phyloP scores from a whole-genome alignment of 2,329 filamentous ascomycete genomes.

The Cyphellophora europaea region DNA sequence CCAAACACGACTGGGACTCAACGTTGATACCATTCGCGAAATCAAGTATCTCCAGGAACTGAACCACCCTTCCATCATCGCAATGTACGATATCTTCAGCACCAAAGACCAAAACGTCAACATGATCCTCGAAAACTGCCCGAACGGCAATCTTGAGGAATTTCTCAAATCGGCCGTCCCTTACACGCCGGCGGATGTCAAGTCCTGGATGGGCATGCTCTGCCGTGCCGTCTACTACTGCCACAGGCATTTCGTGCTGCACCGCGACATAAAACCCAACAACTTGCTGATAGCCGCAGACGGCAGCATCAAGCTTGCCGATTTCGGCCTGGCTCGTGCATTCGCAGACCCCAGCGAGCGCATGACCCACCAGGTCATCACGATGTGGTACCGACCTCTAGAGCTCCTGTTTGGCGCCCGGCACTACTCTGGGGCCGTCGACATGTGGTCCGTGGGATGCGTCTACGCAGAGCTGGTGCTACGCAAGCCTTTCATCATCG shows the following conservation, averaged over 20 bases:
- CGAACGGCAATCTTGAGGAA: slow-evolving; percentile 89
- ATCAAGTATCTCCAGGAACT: slow-evolving; percentile 93
- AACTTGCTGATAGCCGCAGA: slow-evolving; percentile 91
- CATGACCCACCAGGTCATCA: slow-evolving; percentile 95
- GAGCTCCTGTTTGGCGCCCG: slow-evolving; percentile 86
- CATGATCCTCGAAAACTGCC: slow-evolving; percentile 86
- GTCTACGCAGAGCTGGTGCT: slow-evolving; percentile 88
- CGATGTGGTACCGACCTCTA: slow-evolving; percentile 89
- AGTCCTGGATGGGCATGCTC: slow-evolving; percentile 99
- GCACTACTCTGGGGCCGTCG: slow-evolving; percentile 83
- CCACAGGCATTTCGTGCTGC: slow-evolving; percentile 85
- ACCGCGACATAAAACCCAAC: slow-evolving; percentile 98
- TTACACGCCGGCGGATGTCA: slow-evolving; percentile 85
- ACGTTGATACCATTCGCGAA: slow-evolving; percentile 90
- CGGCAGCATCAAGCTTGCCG: slow-evolving; percentile 87
- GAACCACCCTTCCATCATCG: slow-evolving; percentile 91
- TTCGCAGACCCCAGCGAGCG: slow-evolving; percentile 80
- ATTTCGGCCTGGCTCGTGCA: slow-evolving; percentile 87
- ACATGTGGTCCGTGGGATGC: slow-evolving; percentile 87
- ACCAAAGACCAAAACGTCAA: slow-evolving; percentile 96
- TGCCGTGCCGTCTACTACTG: slow-evolving; percentile 89
- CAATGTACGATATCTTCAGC: slow-evolving; percentile 82
- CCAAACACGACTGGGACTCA: slow-evolving; percentile 73
- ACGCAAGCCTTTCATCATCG: slow-evolving; percentile 72
- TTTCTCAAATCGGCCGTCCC: slow-evolving; percentile 74